A percentile compares a stretch with the other conserved stretches of the same genome.
phyloP scores from a whole-genome alignment of 495 filamentous ascomycete species.

The Terfezia boudieri region DNA sequence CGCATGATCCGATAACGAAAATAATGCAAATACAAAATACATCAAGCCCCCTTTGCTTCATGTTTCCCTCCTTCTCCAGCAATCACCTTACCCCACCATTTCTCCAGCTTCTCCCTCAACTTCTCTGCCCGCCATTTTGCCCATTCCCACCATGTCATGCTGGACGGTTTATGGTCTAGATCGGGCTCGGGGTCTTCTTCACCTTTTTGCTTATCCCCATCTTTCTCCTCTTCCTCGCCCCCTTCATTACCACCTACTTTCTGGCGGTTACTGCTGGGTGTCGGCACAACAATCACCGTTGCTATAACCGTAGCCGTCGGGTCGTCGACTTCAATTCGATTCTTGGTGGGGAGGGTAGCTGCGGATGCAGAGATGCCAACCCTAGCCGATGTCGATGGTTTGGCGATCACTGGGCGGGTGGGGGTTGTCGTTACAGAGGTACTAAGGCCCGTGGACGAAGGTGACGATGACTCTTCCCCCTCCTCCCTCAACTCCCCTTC shows the following conservation, averaged over 20 bases:
- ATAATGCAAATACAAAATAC: too few relatives aligned
- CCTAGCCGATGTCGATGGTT: neutral
- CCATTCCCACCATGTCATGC: slow-evolving; percentile 11
- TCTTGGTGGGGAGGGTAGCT: slow-evolving; percentile 3
- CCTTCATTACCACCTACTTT: neutral
- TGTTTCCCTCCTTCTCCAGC: slow-evolving; percentile 2
- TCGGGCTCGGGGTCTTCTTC: slow-evolving; percentile 1
- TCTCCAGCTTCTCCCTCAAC: slow-evolving; percentile 13
- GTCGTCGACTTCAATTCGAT: slow-evolving; percentile 3
- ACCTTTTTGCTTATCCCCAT: neutral
- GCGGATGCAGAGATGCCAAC: slow-evolving; percentile 1
- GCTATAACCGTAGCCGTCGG: slow-evolving; percentile 5
- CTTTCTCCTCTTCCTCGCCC: slow-evolving; percentile 5
- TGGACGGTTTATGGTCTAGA: neutral
- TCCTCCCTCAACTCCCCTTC: slow-evolving; percentile 35
- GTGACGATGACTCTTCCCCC: slow-evolving; percentile 15
- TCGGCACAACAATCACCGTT: neutral
- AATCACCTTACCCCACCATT: slow-evolving; percentile 15
- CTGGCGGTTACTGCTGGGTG: slow-evolving; percentile 5
- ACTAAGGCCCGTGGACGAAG: slow-evolving; percentile 18
- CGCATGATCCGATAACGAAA: too few relatives aligned
- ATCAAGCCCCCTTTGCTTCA: neutral
- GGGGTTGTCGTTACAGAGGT: neutral
- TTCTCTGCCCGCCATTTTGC: slow-evolving; percentile 12
- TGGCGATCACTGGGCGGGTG: neutral